Base-by-base conservation (phyloP, 2,329 filamentous ascomycete genomes). In the Fusarium secorum region DNA sequence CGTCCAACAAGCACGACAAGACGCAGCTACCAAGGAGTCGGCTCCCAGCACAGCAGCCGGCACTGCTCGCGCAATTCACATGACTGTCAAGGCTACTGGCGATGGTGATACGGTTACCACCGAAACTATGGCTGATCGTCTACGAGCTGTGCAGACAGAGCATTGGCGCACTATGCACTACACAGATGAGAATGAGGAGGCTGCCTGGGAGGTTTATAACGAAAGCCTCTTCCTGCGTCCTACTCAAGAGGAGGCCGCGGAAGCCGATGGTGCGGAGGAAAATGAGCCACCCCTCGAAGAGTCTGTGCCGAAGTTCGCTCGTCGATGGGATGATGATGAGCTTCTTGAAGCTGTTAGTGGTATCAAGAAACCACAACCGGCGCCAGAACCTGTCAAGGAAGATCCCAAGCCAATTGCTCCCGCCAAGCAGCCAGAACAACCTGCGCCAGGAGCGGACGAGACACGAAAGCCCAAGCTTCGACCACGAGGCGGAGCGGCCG, bases 71-170 rank as follows among this genome's bases (percentile, higher is more conserved):
- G 91, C 93, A 20, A 93, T 97, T 75, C 92, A 96, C 80, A 93
- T 97, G 84, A 93, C 93, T 33, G 90, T 97, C 77, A 97, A 97
- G 84, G 90, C 90, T 39, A 88, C 89, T 4, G 88, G 89, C 49
- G 89, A 92, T 73, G 89, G 90, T 60, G 91, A 91, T 55, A 84
- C 87, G 18, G 84, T 89, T 60, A 85, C 89, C 17, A 89, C 88
- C 28, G 88, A 92, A 72, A 95, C 90, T 38, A 96, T 92, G 84
- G 90, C 88, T 68, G 87, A 92, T 76, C 89, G 94, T 33, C 87
- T 98, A 70, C 89, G 91, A 74, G 83, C 86, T 46, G 94, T 97
- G 45, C 93, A 97, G 82, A 88, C 90, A 56, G 95, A 99, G 79
- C 84, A 86, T 61, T 99, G 96, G 96, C 88, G 89, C 71, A 88